A percentile compares a stretch with the other conserved stretches of the same genome.
phyloP scores from a whole-genome alignment of 257 asterid species.

The Plectranthus barbatus region DNA sequence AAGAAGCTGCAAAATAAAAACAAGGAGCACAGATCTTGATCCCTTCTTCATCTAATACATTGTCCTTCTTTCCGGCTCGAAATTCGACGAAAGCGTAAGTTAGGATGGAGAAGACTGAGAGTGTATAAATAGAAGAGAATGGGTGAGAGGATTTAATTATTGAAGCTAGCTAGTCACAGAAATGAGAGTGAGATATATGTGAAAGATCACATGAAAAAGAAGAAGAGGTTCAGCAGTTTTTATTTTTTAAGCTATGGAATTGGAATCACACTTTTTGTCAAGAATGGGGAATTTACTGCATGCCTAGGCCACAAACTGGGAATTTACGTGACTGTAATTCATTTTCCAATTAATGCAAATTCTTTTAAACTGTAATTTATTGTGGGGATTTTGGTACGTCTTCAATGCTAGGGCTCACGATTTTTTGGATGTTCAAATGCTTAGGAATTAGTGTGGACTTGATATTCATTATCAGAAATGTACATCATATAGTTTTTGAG shows the following conservation, averaged over 20 bases:
- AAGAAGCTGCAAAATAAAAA: constrained; percentile 32
- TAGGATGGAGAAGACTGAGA: background rate
- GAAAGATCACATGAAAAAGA: constrained; percentile 60
- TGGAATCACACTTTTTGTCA: constrained; percentile 22
- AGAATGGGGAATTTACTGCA: constrained; percentile 16
- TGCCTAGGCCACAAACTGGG: too few relatives aligned
- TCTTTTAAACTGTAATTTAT: background rate
- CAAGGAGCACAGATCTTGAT: constrained; percentile 17
- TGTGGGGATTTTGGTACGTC: too few relatives aligned
- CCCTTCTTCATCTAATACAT: constrained; percentile 19
- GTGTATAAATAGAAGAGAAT: constrained; percentile 26
- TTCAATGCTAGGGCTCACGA: too few relatives aligned
- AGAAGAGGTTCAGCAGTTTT: too few relatives aligned
- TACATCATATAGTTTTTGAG: too few relatives aligned
- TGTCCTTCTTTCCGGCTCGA: background rate
- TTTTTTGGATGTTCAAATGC: too few relatives aligned
- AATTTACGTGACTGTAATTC: constrained; percentile 33
- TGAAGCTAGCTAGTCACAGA: constrained; percentile 79
- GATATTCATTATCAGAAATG: too few relatives aligned
- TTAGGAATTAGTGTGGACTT: too few relatives aligned
- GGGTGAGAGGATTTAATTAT: constrained; percentile 15
- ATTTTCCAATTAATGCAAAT: constrained; percentile 21
- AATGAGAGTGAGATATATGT: constrained; percentile 32
- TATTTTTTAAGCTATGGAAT: constrained; percentile 22
- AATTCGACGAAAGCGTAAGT: background rate